Conservation (phyloP, 1,139 yeast species). For the Kodamaea sp. region DNA sequence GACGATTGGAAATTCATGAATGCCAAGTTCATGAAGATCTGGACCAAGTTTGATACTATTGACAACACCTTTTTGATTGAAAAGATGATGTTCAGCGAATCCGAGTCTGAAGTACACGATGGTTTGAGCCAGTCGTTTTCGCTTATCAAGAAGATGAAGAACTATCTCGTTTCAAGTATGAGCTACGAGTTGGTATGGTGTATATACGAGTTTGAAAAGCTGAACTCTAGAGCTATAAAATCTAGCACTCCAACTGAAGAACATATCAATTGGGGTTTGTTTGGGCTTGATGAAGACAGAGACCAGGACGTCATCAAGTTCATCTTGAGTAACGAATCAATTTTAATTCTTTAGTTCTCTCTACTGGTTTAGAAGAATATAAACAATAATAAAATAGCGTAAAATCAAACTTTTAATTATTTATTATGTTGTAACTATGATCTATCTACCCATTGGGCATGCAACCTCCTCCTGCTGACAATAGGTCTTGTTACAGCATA, state of each 20-base stretch:
- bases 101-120: constrained; percentile 4
- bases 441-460: constrained; percentile 22
- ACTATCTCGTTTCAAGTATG: constrained; percentile 41
- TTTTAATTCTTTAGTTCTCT: constrained; percentile 11
- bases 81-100: constrained; percentile 5
- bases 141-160: constrained; percentile 37
- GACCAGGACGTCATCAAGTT: constrained; percentile 25
- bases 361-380: neutral
- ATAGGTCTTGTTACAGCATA: constrained; percentile 23
- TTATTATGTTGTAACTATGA: neutral
- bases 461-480: constrained; percentile 23
- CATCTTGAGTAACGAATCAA: constrained; percentile 18
- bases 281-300: constrained; percentile 25
- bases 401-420: too few relatives aligned
- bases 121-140: constrained; percentile 22
- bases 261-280: constrained; percentile 28
- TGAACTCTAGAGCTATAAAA: constrained; percentile 5
- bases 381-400: neutral
- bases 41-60: constrained; percentile 31
- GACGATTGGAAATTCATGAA: constrained; percentile 29
- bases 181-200: constrained; percentile 45
- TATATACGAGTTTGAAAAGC: constrained; percentile 31
- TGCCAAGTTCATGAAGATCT: constrained; percentile 29
- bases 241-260: constrained; percentile 6
- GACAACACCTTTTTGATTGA: constrained; percentile 13